A percentile compares a stretch with the other conserved stretches of the same genome.
phyloP scores from a whole-genome alignment of 2,329 filamentous ascomycete species.

The Alternaria viburni region DNA sequence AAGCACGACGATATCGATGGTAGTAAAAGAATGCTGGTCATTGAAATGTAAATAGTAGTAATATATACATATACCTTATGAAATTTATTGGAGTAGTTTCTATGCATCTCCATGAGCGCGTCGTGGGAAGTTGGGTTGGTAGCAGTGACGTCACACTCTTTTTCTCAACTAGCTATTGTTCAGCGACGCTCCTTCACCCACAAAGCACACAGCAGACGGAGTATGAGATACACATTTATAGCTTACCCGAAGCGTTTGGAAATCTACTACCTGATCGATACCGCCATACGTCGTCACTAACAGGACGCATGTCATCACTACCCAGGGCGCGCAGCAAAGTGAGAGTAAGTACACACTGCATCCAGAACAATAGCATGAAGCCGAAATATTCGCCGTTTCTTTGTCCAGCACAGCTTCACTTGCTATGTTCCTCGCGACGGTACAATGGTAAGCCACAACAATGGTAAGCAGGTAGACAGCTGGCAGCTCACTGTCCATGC shows the following conservation, averaged over 20 bases:
- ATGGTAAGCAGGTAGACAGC: neutral
- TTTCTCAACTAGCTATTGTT: neutral
- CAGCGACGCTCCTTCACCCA: neutral
- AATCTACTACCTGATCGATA: neutral
- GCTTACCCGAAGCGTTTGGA: neutral
- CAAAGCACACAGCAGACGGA: too few species aligned
- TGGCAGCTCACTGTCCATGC: too few species aligned
- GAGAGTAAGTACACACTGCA: neutral
- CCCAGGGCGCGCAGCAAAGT: neutral
- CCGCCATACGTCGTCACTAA: neutral
- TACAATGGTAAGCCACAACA: slow-evolving; percentile 1
- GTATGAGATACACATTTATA: neutral
- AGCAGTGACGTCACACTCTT: neutral
- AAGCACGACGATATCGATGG: neutral
- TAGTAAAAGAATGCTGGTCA: neutral
- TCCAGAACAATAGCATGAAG: neutral
- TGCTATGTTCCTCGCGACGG: neutral
- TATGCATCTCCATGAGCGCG: neutral
- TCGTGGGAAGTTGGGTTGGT: neutral
- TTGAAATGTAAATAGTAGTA: slow-evolving; percentile 1
- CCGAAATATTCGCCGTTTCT: neutral
- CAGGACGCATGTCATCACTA: neutral
- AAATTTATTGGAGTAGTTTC: neutral
- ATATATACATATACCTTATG: neutral
- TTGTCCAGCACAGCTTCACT: neutral